Percentiles rank a stretch among this genome's conserved stretches.
phyloP scores from a whole-genome alignment of 176 grass and related monocot genomes.

The Phyllostachys edulis region DNA sequence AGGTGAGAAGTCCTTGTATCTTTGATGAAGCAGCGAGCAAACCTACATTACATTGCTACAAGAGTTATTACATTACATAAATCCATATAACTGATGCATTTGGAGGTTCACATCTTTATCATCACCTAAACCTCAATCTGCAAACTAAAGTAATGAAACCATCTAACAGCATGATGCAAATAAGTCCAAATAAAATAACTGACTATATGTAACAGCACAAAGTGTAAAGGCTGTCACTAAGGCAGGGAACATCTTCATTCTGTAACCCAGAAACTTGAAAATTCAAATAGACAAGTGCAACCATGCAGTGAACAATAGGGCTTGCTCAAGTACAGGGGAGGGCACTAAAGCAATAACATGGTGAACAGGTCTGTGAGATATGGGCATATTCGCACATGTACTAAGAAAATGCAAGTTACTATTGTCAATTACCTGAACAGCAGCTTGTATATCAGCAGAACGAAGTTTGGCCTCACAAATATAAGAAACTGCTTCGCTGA shows the following conservation, averaged over 20 bases:
- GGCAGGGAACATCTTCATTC: not conserved
- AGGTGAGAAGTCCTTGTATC: conserved; percentile 98
- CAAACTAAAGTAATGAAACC: conserved; percentile 1
- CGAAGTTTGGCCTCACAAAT: conserved; percentile 99
- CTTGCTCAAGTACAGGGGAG: not conserved
- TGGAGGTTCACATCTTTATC: conserved; percentile 11
- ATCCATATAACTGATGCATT: not conserved
- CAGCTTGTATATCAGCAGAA: conserved; percentile 93
- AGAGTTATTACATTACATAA: conserved; percentile 30
- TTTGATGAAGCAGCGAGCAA: conserved; percentile 97
- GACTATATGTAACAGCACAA: not conserved
- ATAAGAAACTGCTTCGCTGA: conserved; percentile 93
- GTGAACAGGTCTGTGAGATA: conserved; percentile 1
- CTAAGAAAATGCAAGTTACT: not conserved
- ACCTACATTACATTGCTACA: conserved; percentile 57
- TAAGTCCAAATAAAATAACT: conserved; percentile 5
- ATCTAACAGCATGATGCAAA: not conserved
- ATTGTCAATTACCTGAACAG: conserved; percentile 76
- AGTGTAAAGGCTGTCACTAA: conserved; percentile 5
- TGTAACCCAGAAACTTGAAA: conserved; percentile 23
- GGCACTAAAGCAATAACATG: not conserved
- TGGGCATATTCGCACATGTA: not conserved
- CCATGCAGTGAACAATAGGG: not conserved
- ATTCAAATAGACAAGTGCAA: conserved; percentile 3
- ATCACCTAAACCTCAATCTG: not conserved